Conservation (phyloP, 176 grass and related monocot genomes). For the Avena atlantica region DNA sequence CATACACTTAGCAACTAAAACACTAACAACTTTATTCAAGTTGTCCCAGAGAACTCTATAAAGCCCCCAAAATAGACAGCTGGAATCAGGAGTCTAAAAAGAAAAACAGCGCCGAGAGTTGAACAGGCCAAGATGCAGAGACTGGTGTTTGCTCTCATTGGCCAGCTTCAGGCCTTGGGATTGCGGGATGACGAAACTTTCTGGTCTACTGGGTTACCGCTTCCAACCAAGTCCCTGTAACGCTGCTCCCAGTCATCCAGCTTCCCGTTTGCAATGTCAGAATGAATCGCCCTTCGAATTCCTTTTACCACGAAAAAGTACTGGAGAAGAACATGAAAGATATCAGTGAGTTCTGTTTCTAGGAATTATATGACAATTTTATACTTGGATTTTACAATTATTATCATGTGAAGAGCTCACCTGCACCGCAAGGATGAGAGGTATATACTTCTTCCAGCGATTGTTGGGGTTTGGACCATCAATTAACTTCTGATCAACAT, state of each 20-base stretch:
- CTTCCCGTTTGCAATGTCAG: conserved; percentile 64
- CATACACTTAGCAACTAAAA: conserved; percentile 37
- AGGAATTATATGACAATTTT: background rate
- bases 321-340: conserved; percentile 49
- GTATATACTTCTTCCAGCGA: conserved; percentile 83
- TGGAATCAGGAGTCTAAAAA: conserved; percentile 2
- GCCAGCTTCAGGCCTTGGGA: conserved; percentile 45
- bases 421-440: conserved; percentile 81
- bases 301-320: conserved; percentile 83
- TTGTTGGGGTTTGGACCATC: conserved; percentile 91
- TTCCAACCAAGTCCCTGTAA: conserved; percentile 70
- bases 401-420: conserved; percentile 37
- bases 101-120: background rate
- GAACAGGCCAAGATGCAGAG: conserved; percentile 16
- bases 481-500: conserved; percentile 91
- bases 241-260: conserved; percentile 84
- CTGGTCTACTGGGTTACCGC: conserved; percentile 41
- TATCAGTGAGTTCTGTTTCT: conserved; percentile 19
- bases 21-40: conserved; percentile 41
- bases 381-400: conserved; percentile 25
- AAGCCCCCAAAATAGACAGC: conserved; percentile 3
- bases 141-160: background rate
- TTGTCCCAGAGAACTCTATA: conserved; percentile 52
- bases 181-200: conserved; percentile 37
- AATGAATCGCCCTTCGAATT: conserved; percentile 66